phyloP scores from a whole-genome alignment of 495 filamentous ascomycete genomes.

The Neurospora africana region DNA sequence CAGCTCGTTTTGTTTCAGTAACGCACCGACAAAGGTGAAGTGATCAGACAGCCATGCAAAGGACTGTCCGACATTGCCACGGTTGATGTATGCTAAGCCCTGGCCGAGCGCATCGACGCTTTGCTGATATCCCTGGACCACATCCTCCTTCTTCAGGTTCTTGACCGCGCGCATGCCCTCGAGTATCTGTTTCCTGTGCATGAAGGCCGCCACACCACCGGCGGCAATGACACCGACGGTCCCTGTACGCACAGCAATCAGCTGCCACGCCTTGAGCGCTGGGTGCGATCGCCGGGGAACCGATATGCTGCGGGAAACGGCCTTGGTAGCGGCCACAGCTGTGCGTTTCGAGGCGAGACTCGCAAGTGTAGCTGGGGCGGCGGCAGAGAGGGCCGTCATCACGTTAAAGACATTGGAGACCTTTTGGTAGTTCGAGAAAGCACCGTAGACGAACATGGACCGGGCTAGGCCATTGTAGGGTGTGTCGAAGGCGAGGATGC shows the following conservation, averaged over 20 bases:
- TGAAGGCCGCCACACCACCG: constrained; percentile 76
- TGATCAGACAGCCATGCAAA: constrained; percentile 39
- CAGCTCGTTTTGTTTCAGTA: constrained; percentile 35
- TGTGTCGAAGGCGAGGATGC: constrained; percentile 87
- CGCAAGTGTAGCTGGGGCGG: constrained; percentile 38
- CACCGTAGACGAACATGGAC: constrained; percentile 80
- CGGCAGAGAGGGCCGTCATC: constrained; percentile 46
- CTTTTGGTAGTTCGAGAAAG: constrained; percentile 78
- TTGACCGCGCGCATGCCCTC: constrained; percentile 39
- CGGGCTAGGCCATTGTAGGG: constrained; percentile 85
- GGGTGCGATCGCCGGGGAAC: constrained; percentile 25
- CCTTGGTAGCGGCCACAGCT: constrained; percentile 15
- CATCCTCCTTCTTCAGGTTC: constrained; percentile 27
- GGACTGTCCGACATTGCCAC: constrained; percentile 34
- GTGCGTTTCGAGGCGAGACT: constrained; percentile 31
- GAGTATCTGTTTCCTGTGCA: constrained; percentile 63
- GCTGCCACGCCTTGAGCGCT: constrained; percentile 59
- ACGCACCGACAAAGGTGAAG: constrained; percentile 36
- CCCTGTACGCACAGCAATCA: constrained; percentile 74
- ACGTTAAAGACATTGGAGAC: constrained; percentile 66
- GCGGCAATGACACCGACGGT: constrained; percentile 80
- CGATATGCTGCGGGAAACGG: constrained; percentile 30
- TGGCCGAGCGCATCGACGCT: constrained; percentile 36
- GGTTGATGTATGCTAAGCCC: constrained; percentile 39
- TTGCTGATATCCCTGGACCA: constrained; percentile 32